Evolutionary conservation across 352 stramenopile genomes (phyloP), one percentile per base, ranked within the genome.

Genomic region (Pythium chondricola): DNA sequence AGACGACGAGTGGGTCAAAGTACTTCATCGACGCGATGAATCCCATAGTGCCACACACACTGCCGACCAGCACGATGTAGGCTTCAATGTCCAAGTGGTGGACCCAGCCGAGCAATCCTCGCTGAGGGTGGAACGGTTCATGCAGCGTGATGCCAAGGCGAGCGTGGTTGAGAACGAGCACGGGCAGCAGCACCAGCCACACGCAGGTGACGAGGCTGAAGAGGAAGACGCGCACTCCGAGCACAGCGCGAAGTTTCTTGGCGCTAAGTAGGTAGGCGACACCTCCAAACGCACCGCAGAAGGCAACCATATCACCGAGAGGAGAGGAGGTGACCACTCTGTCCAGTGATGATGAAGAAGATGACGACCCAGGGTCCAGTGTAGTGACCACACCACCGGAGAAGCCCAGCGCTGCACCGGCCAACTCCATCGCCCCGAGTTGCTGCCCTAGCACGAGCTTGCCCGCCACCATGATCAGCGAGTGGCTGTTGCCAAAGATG

Each of bases 1-100:
- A 85, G 9, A 80, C 67, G 2, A 79, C 70, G 30, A 85, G 52
- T 20, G 73, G 73, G 16, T 80, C 70, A 53, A 85, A 81, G 58
- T 82, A 82, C 42, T 68, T 71, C 40, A 85, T 51, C 6, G 65
- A 46, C n/a, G 47, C 60, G 48, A 85, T 61, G 45, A 82, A 80
- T 17, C 70, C 70, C 65, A 82, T 78, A n/a, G 73, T 78, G 17
- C 70, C 73, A 17, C 48, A 51, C 3, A 75, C 52, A 26, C 55
- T 73, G 30, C 67, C 67, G 1, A 81, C 54, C 3, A 81, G 18
- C 16, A 84, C 72, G 26, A 84, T 52, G 60, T 77, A 73, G 22
- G 55, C 37, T 36, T 84, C 69, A 33, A 74, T 67, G 29, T 55
- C 48, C 16, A 78, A 36, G 49, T 81, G 65, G 43, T 81, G 69